Conservation (phyloP, 768 basidiomycete species). For the Lanmaoa pseudosensibilis region DNA sequence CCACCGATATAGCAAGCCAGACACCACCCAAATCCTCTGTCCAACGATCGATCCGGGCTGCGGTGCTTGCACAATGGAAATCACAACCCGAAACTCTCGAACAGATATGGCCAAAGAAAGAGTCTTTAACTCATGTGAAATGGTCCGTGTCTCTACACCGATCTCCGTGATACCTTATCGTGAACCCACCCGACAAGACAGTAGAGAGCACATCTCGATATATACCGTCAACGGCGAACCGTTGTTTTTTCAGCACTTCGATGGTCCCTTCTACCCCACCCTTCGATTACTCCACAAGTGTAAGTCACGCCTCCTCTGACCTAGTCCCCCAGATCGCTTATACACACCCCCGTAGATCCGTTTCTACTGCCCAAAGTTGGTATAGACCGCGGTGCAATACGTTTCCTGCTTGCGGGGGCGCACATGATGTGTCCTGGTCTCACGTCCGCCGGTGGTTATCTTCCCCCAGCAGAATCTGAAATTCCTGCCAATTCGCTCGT, state of each 20-base stretch:
- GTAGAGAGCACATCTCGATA: slow-evolving; percentile 94
- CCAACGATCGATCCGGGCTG: slow-evolving; percentile 82
- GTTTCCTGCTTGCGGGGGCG: slow-evolving; percentile 90
- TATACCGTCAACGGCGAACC: slow-evolving; percentile 87
- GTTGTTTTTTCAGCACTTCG: slow-evolving; percentile 94
- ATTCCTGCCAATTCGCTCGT: slow-evolving; percentile 75
- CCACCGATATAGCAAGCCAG: slow-evolving; percentile 84
- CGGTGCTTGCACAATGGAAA: slow-evolving; percentile 80
- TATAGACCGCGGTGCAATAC: slow-evolving; percentile 96
- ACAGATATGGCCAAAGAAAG: slow-evolving; percentile 98
- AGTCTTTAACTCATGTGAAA: slow-evolving; percentile 88
- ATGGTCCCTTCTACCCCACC: slow-evolving; percentile 90
- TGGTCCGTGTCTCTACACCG: slow-evolving; percentile 48
- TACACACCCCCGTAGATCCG: slow-evolving; percentile 63
- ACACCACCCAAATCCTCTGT: slow-evolving; percentile 92
- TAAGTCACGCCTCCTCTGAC: slow-evolving; percentile 37
- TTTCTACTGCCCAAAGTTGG: slow-evolving; percentile 84
- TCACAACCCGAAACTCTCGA: slow-evolving; percentile 81
- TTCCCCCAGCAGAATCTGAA: slow-evolving; percentile 70
- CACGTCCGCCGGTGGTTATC: slow-evolving; percentile 86
- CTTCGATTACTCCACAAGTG: slow-evolving; percentile 90
- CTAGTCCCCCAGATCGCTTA: not conserved
- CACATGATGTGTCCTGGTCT: slow-evolving; percentile 98
- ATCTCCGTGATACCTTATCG: slow-evolving; percentile 10
- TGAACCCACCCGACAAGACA: slow-evolving; percentile 39